Evolutionary conservation across 257 asterid species (phyloP), one percentile per base, ranked within the genome.

Genomic region (Solanum chaucha): DNA sequence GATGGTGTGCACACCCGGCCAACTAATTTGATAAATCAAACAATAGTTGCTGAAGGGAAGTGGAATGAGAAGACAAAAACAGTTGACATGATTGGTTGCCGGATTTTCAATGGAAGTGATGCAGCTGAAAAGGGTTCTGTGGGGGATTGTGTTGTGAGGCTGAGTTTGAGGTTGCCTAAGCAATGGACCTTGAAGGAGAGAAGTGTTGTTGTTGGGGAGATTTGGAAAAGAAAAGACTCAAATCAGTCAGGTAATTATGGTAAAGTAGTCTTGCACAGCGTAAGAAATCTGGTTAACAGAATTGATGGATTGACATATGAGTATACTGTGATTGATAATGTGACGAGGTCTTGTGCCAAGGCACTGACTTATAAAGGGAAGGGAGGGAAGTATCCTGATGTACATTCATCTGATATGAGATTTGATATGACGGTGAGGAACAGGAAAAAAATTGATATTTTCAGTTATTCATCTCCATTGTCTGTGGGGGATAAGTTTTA

Each of bases 21-120:
- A 3, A 81, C 44, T 30, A 48, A 48, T 81, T 51, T 81, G 85
- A 48, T 97, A 8, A 94, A 93, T 82, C 55, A 74, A 68, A 92
- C 97, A 28, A 87, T 96, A 88, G 92, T 95, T 87, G 89, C 90
- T 28, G 99, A 96, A 89, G 99, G 99, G 82, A 94, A 89, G 87
- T 96, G 98, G 98, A 93, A 96, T 51, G 82, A 36, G 67, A 88
- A 90, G 93, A 93, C 89, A 26, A 95, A 81, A 89, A 92, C 94
- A 91, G 94, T 96, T 83, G 90, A 95, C 90, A 90, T 95, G 97
- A 93, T 94, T 90, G 98, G 92, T n/a, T 96, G 99, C 87, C 93
- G 92, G 82, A 93, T 95, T 82, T 91, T 90, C 75, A 92, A 90
- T 88, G 93, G 91, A 85, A 89, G 92, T 70, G 91, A 91, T 77